Evolutionary conservation across 192 early-diverging fungal species (phyloP).

Genomic region (Coemansia erecta): DNA sequence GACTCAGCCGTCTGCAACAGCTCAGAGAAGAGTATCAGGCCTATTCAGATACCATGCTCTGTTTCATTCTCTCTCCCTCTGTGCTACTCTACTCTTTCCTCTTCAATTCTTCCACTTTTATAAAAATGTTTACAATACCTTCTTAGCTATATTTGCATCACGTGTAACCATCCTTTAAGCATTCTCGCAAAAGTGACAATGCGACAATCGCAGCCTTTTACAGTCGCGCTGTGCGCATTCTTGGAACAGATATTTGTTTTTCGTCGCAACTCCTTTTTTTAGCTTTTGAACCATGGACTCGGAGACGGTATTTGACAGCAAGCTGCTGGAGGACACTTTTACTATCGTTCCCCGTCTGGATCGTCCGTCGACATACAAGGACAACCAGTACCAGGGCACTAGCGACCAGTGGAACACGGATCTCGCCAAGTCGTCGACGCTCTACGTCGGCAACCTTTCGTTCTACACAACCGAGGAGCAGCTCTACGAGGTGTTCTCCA

Average conservation of each 20-base stretch:
- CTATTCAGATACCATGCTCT: background rate
- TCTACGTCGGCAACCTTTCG: constrained; percentile 96
- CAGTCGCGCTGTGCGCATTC: background rate
- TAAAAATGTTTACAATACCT: background rate
- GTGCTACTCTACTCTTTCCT: background rate
- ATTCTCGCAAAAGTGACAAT: background rate
- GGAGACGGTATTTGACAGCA: constrained; percentile 21
- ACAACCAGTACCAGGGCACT: constrained; percentile 68
- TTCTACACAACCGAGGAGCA: constrained; percentile 99
- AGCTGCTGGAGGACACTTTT: constrained; percentile 27
- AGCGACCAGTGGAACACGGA: constrained; percentile 33
- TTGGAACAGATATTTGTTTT: background rate
- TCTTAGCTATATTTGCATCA: background rate
- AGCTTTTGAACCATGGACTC: constrained; percentile 1
- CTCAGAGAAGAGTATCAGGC: background rate
- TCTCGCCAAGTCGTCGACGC: constrained; percentile 63
- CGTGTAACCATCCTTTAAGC: background rate
- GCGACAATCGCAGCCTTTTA: background rate
- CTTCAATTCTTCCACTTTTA: background rate
- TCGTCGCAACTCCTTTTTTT: background rate
- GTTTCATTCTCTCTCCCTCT: constrained; percentile 1
- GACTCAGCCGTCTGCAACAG: background rate
- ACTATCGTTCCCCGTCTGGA: constrained; percentile 68
- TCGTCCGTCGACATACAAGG: constrained; percentile 82
- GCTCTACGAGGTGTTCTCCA: constrained; percentile 93